Evolutionary conservation across 306 rosid species (phyloP), one percentile per base, ranked within the genome.

Genomic region (Vigna hirtella): DNA sequence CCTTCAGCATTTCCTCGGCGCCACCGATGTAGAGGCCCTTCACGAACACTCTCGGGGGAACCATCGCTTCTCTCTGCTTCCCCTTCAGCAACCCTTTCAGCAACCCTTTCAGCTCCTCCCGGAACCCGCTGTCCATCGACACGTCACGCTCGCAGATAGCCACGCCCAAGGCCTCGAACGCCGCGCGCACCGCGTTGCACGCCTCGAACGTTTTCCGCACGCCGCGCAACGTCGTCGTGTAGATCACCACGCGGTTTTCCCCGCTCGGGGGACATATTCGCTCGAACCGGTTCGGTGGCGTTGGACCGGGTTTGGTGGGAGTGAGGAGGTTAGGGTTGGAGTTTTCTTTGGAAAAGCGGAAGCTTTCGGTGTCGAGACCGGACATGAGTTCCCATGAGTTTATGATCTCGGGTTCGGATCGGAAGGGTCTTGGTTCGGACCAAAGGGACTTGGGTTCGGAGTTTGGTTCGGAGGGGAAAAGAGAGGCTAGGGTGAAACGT

Each of bases 371-470:
- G 77, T 92, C 98, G 6, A 92, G 96, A 24, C 96, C 98, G 3
- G 90, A 93, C 98, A 92, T 94, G 85, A 92, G 98, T 57, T 94
- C 98, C 98, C 98, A 94, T 0, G 96, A 92, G 88, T 92, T 94
- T 8, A 94, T 94, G 70, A 94, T 89, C 38, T 94, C 97, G 0
- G 90, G 26, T 52, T 51, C 22, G 26, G 58, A 52, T 22, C 22
- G 18, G 22, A 51, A 51, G 56, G 56, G 56, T 51, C 56, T 16
- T 6, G 56, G 56, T 16, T 51, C 56, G 10, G 22, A 51, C 56
- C 20, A 51, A 9, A 51, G 56, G 56, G 56, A 51, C 10, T 52
- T 52, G 4, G 24, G 58, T 52, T 52, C 58, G 12, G 11, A 6
- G 24, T 17, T 52, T 0, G 24, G 58, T 7, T 52, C 58, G 24